Conservation (phyloP, 352 stramenopile genomes). For the Globisporangium radiosum region DNA sequence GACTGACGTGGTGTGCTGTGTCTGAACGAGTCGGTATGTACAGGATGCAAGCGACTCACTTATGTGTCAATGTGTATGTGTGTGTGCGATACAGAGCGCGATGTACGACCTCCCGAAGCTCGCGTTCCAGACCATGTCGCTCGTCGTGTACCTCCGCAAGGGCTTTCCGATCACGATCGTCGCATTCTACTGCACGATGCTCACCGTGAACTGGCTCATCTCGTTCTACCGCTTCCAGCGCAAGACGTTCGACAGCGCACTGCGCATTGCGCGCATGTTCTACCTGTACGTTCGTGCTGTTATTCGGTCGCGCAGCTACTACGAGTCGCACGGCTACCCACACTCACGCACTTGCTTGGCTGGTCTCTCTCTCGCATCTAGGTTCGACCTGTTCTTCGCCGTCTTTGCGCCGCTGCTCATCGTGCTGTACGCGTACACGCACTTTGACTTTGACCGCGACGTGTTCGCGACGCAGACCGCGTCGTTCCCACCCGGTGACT, state of each 20-base stretch:
- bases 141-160: constrained; percentile 33
- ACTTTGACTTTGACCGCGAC: constrained; percentile 34
- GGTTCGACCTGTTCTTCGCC: constrained; percentile 58
- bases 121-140: constrained; percentile 36
- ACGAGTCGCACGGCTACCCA: neutral
- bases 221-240: constrained; percentile 40
- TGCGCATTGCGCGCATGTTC: constrained; percentile 25
- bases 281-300: constrained; percentile 21
- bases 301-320: no score
- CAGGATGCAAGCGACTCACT: neutral
- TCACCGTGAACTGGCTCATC: constrained; percentile 38
- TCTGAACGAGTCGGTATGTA: neutral
- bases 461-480: constrained; percentile 29
- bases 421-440: constrained; percentile 30
- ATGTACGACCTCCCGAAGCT: constrained; percentile 40
- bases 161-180: constrained; percentile 36
- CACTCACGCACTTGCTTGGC: neutral
- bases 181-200: constrained; percentile 28
- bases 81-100: constrained; percentile 19
- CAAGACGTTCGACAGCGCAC: constrained; percentile 22
- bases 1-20: neutral
- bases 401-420: constrained; percentile 43
- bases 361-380: constrained; percentile 7
- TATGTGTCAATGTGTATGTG: neutral
- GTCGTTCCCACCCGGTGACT: constrained; percentile 18